These are phyloP conservation scores for Phytopythium mirpurense DNA, from an alignment of 352 stramenopile species.

Conservation along the genomic window DNA sequence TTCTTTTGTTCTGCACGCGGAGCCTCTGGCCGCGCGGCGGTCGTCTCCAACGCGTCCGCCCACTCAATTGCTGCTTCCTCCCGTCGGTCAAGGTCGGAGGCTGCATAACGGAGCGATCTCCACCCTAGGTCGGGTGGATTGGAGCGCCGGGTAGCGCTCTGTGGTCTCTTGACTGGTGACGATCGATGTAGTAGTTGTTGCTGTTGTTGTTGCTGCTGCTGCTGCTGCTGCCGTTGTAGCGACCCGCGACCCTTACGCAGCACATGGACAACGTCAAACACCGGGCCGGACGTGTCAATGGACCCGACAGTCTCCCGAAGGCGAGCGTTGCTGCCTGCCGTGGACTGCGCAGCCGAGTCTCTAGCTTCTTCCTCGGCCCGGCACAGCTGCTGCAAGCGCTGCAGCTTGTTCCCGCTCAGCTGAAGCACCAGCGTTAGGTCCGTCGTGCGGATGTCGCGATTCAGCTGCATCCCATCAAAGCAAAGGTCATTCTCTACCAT, in stretches of 20 bases:
- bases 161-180: background rate
- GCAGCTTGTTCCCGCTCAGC: slow-evolving; percentile 21
- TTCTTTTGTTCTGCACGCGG: no score
- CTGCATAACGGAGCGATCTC: slow-evolving; percentile 9
- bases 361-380: slow-evolving; percentile 10
- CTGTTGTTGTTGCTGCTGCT: slow-evolving; percentile 5
- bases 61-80: background rate
- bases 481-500: background rate
- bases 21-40: background rate
- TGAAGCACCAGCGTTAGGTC: slow-evolving; percentile 15
- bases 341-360: slow-evolving; percentile 2
- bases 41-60: background rate
- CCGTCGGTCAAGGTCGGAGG: slow-evolving; percentile 11
- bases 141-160: slow-evolving; percentile 10
- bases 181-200: slow-evolving; percentile 13
- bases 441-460: slow-evolving; percentile 21
- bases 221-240: slow-evolving; percentile 1
- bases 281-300: slow-evolving; percentile 7
- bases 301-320: background rate
- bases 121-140: background rate
- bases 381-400: slow-evolving; percentile 16
- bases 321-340: slow-evolving; percentile 6
- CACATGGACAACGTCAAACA: slow-evolving; percentile 27
- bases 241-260: slow-evolving; percentile 25
- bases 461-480: slow-evolving; percentile 9